phyloP scores from a whole-genome alignment of 2,329 filamentous ascomycete genomes.

The Domatiomyces globalis region DNA sequence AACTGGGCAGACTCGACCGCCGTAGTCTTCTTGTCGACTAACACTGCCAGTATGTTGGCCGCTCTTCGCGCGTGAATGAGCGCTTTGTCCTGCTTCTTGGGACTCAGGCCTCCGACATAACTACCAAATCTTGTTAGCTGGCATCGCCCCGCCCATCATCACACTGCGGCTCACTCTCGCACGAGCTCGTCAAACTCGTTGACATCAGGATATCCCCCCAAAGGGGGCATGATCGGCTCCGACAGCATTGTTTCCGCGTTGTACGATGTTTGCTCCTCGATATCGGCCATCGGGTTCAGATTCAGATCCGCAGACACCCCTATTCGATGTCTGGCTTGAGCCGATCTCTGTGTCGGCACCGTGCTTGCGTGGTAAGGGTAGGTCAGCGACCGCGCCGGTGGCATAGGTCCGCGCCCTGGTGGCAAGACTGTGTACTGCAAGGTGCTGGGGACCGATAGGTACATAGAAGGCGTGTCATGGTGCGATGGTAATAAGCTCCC shows the following conservation, averaged over 20 bases:
- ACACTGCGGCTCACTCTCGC: constrained; percentile 24
- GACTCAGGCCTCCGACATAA: constrained; percentile 36
- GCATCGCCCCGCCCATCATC: not conserved
- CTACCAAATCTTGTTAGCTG: constrained; percentile 18
- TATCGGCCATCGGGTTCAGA: constrained; percentile 25
- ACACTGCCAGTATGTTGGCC: constrained; percentile 33
- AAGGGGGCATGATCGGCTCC: constrained; percentile 29
- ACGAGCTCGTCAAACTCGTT: constrained; percentile 34
- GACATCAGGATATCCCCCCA: constrained; percentile 33
- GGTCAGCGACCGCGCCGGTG: constrained; percentile 21
- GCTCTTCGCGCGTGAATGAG: constrained; percentile 36
- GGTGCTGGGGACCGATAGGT: constrained; percentile 21
- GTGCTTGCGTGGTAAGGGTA: constrained; percentile 19
- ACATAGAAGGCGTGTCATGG: constrained; percentile 22
- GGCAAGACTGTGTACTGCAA: constrained; percentile 22
- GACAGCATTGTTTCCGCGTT: constrained; percentile 32
- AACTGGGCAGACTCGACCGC: constrained; percentile 38
- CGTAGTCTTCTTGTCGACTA: constrained; percentile 37
- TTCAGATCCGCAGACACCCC: constrained; percentile 22
- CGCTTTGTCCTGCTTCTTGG: constrained; percentile 39
- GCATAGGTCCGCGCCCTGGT: constrained; percentile 19
- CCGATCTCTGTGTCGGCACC: constrained; percentile 21
- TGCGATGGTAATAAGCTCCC: constrained; percentile 25
- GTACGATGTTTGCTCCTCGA: constrained; percentile 32
- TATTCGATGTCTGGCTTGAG: constrained; percentile 23